A percentile compares a stretch with the other conserved stretches of the same genome.
Conservation (phyloP, 176 grass and related monocot genomes). For the Pharus latifolius region DNA sequence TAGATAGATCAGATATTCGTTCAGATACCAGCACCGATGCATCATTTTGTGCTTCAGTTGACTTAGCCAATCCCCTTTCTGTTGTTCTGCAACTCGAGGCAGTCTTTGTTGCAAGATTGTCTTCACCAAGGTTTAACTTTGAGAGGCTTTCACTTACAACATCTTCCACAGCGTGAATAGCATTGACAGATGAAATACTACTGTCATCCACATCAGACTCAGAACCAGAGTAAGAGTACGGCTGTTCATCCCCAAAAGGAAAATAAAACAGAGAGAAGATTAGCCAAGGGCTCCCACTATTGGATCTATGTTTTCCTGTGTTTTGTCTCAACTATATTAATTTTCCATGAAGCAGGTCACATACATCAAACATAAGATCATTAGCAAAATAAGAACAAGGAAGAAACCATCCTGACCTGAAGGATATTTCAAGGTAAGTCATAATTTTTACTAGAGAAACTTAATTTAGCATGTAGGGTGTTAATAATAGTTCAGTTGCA, state of each 20-base stretch:
- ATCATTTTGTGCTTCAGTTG: constrained; percentile 23
- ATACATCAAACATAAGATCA: background rate
- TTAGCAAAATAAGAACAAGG: background rate
- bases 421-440: no score
- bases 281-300: constrained; percentile 4
- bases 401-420: no score
- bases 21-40: constrained; percentile 11
- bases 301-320: background rate
- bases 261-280: constrained; percentile 5
- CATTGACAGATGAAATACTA: constrained; percentile 12
- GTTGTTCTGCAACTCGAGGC: constrained; percentile 19
- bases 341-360: background rate
- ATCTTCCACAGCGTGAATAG: constrained; percentile 26
- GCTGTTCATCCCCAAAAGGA: constrained; percentile 36
- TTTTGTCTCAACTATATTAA: background rate
- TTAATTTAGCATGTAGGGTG: background rate
- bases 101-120: constrained; percentile 2
- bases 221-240: constrained; percentile 34
- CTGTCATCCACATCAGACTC: constrained; percentile 55
- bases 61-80: background rate
- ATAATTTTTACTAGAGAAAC: no score
- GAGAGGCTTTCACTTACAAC: constrained; percentile 35
- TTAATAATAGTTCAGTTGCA: background rate
- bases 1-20: constrained; percentile 22
- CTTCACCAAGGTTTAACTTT: constrained; percentile 61